Evolutionary conservation across 805 yeast species (phyloP).

Genomic region (Myxozyma udenii): DNA sequence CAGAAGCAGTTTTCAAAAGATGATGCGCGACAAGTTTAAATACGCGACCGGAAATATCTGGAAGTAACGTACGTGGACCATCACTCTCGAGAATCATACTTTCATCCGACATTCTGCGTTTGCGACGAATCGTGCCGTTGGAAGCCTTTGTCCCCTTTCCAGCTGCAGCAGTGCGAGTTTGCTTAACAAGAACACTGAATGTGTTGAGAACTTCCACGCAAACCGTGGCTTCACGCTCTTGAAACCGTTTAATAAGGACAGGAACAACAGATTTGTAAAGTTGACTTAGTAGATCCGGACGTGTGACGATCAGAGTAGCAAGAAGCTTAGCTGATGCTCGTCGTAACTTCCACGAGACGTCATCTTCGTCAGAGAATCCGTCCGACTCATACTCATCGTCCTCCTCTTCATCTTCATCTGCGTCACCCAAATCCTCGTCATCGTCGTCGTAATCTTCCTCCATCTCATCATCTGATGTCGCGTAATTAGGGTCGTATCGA

Average conservation of each 20-base stretch:
- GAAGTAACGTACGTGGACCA: constrained; percentile 16
- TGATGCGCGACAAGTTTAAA: constrained; percentile 23
- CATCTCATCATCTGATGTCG: constrained; percentile 24
- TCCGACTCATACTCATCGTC: constrained; percentile 38
- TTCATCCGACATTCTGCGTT: constrained; percentile 23
- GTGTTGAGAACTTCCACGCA: constrained; percentile 50
- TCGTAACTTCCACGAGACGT: constrained; percentile 62
- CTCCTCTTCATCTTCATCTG: constrained; percentile 46
- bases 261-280: constrained; percentile 38
- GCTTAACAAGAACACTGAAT: constrained; percentile 42
- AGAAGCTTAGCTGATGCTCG: constrained; percentile 49
- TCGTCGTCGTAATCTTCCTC: constrained; percentile 27
- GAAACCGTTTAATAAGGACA: constrained; percentile 44
- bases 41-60: constrained; percentile 16
- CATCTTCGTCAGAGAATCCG: constrained; percentile 46
- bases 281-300: constrained; percentile 41
- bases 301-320: constrained; percentile 40
- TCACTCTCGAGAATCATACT: constrained; percentile 3
- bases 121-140: constrained; percentile 8
- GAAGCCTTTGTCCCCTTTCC: constrained; percentile 19
- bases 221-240: constrained; percentile 45
- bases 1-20: constrained; percentile 17
- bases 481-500: constrained; percentile 49
- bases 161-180: constrained; percentile 24
- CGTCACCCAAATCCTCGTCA: constrained; percentile 39